Evolutionary conservation across 345 rosid species (phyloP).

Genomic region (Boechera divaricarpa): DNA sequence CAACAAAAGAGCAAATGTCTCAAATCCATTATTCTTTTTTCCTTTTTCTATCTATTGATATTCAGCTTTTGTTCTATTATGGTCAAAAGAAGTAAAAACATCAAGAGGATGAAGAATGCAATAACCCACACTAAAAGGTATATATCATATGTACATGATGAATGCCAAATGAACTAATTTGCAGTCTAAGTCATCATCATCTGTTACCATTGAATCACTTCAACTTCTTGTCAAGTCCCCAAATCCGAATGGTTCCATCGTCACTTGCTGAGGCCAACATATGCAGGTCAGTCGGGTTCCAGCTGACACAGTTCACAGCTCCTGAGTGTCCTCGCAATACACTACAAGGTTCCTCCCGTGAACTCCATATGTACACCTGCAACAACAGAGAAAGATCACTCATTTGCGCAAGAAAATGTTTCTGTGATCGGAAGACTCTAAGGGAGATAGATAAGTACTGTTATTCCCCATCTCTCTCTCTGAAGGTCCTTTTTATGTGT

Average conservation of each 20-base stretch:
- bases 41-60: background rate
- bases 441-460: background rate
- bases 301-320: constrained; percentile 65
- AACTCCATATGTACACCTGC: constrained; percentile 44
- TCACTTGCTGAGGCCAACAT: constrained; percentile 77
- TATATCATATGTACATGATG: constrained; percentile 20
- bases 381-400: constrained; percentile 24
- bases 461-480: background rate
- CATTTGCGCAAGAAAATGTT: constrained; percentile 11
- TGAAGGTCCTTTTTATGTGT: background rate
- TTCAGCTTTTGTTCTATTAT: background rate
- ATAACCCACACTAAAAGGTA: background rate
- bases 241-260: constrained; percentile 63
- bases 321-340: constrained; percentile 60
- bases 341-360: constrained; percentile 24
- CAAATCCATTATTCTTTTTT: background rate
- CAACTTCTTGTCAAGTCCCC: constrained; percentile 53
- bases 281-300: constrained; percentile 58
- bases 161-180: background rate
- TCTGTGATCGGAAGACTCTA: background rate
- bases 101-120: background rate
- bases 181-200: constrained; percentile 21
- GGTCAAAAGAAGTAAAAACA: background rate
- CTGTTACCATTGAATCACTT: background rate
- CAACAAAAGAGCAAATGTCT: constrained; percentile 2